A percentile compares a stretch with the other conserved stretches of the same genome.
These are phyloP conservation scores for Ilex paraguariensis DNA, from an alignment of 305 asterid genomes.

Conservation along the genomic window DNA sequence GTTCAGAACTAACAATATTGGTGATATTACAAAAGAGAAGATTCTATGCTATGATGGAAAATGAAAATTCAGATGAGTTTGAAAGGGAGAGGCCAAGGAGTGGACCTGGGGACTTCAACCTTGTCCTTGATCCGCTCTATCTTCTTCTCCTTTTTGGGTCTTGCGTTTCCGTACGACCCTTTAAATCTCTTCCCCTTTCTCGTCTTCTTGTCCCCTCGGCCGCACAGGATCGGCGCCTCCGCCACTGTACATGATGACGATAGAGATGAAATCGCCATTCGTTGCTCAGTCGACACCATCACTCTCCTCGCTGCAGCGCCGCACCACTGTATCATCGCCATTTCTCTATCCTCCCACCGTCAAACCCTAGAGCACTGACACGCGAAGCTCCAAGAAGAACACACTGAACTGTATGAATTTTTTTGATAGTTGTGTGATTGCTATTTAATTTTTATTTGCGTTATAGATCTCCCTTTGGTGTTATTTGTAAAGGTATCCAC, in stretches of 20 bases:
- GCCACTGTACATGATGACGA: slow-evolving; percentile 20
- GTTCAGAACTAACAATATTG: too few relatives aligned
- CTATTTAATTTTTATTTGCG: too few relatives aligned
- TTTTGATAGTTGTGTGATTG: too few relatives aligned
- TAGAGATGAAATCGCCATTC: slow-evolving; percentile 40
- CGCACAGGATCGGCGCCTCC: slow-evolving; percentile 56
- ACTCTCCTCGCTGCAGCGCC: slow-evolving; percentile 37
- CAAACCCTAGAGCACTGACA: too few relatives aligned
- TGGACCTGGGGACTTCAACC: slow-evolving; percentile 89
- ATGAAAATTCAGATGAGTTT: slow-evolving; percentile 48
- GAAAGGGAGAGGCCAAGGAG: slow-evolving; percentile 98
- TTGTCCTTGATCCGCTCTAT: slow-evolving; percentile 83
- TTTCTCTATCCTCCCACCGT: slow-evolving; percentile 5
- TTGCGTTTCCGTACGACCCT: slow-evolving; percentile 70
- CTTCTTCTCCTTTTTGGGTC: slow-evolving; percentile 75
- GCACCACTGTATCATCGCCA: slow-evolving; percentile 58
- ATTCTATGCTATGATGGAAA: too few relatives aligned
- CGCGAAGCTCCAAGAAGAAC: too few relatives aligned
- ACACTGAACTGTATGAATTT: too few relatives aligned
- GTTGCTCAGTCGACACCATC: slow-evolving; percentile 36
- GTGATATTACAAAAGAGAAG: too few relatives aligned
- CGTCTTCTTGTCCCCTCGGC: slow-evolving; percentile 90
- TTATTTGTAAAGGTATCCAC: too few relatives aligned
- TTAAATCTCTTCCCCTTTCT: slow-evolving; percentile 86
- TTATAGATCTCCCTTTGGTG: too few relatives aligned